Evolutionary conservation across 148 eudicot genomes (phyloP), one percentile per base, ranked within the genome.

Genomic region (Chenopodium album): DNA sequence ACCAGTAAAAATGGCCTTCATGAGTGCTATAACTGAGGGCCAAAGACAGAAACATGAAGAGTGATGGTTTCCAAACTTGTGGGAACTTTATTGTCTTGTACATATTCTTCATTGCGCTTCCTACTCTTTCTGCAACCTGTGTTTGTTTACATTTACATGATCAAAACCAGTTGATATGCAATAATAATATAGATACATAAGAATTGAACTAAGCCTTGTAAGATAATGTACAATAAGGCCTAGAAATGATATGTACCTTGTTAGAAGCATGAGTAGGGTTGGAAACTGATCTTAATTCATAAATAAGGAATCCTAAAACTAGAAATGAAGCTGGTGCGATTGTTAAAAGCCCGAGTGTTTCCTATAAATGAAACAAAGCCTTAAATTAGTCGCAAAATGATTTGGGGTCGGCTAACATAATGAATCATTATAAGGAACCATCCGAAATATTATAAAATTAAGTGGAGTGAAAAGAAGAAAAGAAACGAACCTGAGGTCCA

Each of bases 1-100:
- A 92, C 95, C 93, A 92, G 62, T 90, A 92, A 70, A 92, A 90
- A 22, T 90, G 95, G 34, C 95, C 93, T 89, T 92, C 95, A 80
- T 92, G 93, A 75, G 93, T 89, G 78, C 95, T 90, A 50, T 84
- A 82, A 81, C 88, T 90, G 28, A 92, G 88, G 52, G 93, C 91
- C 41, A 88, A 73, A 23, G 95, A 89, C 34, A 92, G 63, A 76
- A 84, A 90, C 89, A 92, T 92, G 78, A 82, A 92, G 5, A 90
- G 85, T 46, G 95, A 88, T 71, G 95, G 93, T 81, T 89, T 92
- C 95, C 95, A 90, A 9, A 90, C 93, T 81, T 89, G 89, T 2
- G 93, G 90, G 64, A 81, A 68, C 75, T 75, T 87, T 41, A 92
- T 87, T 20, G 95, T 92, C 73, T 62, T 79, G 28, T 79, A 82